phyloP scores from a whole-genome alignment of 1,284 basidiomycete genomes.

The Leccinum solheimii region DNA sequence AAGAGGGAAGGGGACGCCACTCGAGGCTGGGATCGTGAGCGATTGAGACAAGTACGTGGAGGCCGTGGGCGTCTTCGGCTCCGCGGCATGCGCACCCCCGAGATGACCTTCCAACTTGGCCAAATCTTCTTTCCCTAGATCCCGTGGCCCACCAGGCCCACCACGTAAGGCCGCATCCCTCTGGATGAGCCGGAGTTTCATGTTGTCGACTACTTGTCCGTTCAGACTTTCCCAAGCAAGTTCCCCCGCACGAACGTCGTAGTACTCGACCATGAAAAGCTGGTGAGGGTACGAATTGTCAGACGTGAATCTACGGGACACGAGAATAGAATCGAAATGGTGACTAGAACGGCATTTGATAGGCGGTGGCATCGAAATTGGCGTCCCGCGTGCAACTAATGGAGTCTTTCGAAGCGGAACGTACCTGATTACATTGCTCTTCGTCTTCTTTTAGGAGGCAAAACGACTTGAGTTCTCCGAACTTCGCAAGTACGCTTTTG shows the following conservation, averaged over 20 bases:
- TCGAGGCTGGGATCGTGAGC: slow-evolving; percentile 26
- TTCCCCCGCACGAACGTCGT: slow-evolving; percentile 56
- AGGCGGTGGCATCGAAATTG: slow-evolving; percentile 2
- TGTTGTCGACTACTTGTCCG: slow-evolving; percentile 43
- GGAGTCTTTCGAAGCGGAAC: slow-evolving; percentile 14
- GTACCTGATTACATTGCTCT: slow-evolving; percentile 31
- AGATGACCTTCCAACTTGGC: slow-evolving; percentile 30
- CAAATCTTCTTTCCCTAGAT: slow-evolving; percentile 35
- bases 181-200: slow-evolving; percentile 39
- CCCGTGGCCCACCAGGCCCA: slow-evolving; percentile 21
- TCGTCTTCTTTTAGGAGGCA: slow-evolving; percentile 30
- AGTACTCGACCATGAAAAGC: slow-evolving; percentile 62
- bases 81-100: slow-evolving; percentile 35
- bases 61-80: slow-evolving; percentile 39
- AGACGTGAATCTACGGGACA: slow-evolving; percentile 15
- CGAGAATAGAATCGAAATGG: slow-evolving; percentile 4
- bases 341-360: slow-evolving; percentile 8
- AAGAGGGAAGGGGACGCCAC: slow-evolving; percentile 34
- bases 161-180: slow-evolving; percentile 22
- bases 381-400: slow-evolving; percentile 1
- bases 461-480: slow-evolving; percentile 36
- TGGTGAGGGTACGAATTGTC: slow-evolving; percentile 27
- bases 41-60: slow-evolving; percentile 38
- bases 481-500: slow-evolving; percentile 34
- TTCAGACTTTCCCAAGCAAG: slow-evolving; percentile 46